Evolutionary conservation across 345 rosid genomes (phyloP), one percentile per base, ranked within the genome.

Genomic region (Pelargonium nanum): DNA sequence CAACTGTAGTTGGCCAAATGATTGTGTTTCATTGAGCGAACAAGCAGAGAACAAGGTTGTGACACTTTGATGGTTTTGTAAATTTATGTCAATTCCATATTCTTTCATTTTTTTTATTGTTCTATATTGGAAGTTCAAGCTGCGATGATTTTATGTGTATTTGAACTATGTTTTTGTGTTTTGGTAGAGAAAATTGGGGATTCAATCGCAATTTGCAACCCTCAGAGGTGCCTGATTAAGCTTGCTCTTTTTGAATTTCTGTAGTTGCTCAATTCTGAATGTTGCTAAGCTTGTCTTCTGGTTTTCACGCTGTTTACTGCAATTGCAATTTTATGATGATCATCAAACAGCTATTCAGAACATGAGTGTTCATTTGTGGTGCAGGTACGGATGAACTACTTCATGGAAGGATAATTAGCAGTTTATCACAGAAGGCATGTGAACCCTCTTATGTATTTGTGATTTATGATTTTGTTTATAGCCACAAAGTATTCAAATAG

Each of bases 181-280:
- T 62, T 56, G 50, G 57, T 61, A 88, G 96, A 86, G 75, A 74
- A 77, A 78, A 22, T 74, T 75, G 54, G 76, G 57, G 28, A 77
- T 85, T 65, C 96, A 80, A 62, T 78, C 88, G 34, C 80, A 70
- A 56, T 69, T 83, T 26, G 91, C 83, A 56, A 61, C 73, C 12
- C 85, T 80, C 63, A 79, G 69, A 77, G 87, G 89, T 85, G 72
- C 6, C 23, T 0, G 0, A 44, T 21, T 34, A 5, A 61, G 55
- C 48, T 40, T 40, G 48, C 16, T 40, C 48, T 12, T 40, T 9
- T 40, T 17, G 15, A 17, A 40, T 6, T 12, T 40, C 0, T 40
- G 15, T 40, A 40, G n/a, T n/a, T n/a, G n/a, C n/a, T n/a, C n/a
- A n/a, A n/a, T n/a, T n/a, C n/a, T n/a, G n/a, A n/a, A n/a, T n/a